These are phyloP conservation scores for Ordospora colligata DNA, from an alignment of 371 early-diverging fungal species.

Conservation along the genomic window DNA sequence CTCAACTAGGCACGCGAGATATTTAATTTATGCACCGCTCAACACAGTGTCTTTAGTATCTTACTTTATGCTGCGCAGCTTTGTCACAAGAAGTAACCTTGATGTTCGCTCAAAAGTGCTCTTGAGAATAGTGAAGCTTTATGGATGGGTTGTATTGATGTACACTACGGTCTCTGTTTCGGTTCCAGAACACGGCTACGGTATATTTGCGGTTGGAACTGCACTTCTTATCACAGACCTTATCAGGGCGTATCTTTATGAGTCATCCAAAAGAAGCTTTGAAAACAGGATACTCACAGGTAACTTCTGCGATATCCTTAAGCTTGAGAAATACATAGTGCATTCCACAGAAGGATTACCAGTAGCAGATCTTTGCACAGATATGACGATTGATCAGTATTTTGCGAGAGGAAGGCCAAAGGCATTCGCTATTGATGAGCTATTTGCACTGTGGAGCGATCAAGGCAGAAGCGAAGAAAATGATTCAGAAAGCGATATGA, in stretches of 20 bases:
- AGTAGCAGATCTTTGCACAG: neutral
- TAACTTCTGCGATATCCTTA: conserved; percentile 44
- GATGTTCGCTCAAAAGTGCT: conserved; percentile 9
- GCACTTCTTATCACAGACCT: conserved; percentile 14
- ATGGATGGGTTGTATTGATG: neutral
- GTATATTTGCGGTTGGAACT: neutral
- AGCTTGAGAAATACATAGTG: conserved; percentile 49
- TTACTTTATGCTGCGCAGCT: neutral
- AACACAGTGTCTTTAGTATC: neutral
- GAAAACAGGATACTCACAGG: conserved; percentile 45
- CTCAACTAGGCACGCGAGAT: neutral
- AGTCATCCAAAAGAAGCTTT: conserved; percentile 23
- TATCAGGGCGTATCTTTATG: conserved; percentile 32
- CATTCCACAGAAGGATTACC: conserved; percentile 21
- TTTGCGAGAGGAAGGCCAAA: conserved; percentile 42
- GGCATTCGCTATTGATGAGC: neutral
- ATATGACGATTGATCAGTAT: conserved; percentile 36
- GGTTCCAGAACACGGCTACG: neutral
- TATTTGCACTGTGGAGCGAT: conserved; percentile 31
- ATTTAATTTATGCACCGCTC: conserved; percentile 15
- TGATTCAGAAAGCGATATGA: neutral
- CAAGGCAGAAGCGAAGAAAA: neutral
- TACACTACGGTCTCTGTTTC: neutral
- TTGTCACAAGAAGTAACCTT: neutral
- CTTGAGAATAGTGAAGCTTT: conserved; percentile 23